These are phyloP conservation scores for Gloeophyllum trabeum DNA, from an alignment of 768 basidiomycete species.

Conservation along the genomic window DNA sequence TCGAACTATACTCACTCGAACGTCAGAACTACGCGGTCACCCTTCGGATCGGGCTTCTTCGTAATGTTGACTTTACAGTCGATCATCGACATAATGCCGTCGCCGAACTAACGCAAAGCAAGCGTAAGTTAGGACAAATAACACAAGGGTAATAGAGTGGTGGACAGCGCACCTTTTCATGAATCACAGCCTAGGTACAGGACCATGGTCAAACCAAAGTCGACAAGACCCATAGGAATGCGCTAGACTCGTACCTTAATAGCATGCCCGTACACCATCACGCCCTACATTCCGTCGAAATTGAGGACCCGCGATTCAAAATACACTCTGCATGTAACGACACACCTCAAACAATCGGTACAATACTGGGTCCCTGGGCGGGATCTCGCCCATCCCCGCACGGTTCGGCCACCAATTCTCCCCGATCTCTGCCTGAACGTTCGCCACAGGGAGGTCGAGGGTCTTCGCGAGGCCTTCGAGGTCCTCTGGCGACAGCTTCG, in stretches of 20 bases:
- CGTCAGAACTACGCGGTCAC: constrained; percentile 68
- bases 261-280: constrained; percentile 68
- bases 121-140: neutral
- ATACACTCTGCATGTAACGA: neutral
- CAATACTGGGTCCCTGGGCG: constrained; percentile 70
- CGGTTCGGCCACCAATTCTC: constrained; percentile 70
- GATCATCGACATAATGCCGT: constrained; percentile 86
- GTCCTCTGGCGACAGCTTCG: constrained; percentile 56
- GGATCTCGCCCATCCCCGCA: constrained; percentile 49
- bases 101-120: constrained; percentile 42
- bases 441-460: constrained; percentile 32
- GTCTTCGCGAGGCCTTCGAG: constrained; percentile 36
- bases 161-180: constrained; percentile 46
- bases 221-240: too few relatives aligned
- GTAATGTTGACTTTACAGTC: constrained; percentile 64
- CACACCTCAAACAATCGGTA: constrained; percentile 74
- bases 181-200: constrained; percentile 62
- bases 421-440: constrained; percentile 37
- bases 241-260: constrained; percentile 72
- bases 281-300: constrained; percentile 33
- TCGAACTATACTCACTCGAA: constrained; percentile 52
- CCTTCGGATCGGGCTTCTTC: constrained; percentile 65
- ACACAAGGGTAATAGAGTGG: neutral
- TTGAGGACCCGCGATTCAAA: neutral
- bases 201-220: too few relatives aligned